Base-by-base conservation (phyloP, 495 filamentous ascomycete genomes). In the Tuber magnatum region DNA sequence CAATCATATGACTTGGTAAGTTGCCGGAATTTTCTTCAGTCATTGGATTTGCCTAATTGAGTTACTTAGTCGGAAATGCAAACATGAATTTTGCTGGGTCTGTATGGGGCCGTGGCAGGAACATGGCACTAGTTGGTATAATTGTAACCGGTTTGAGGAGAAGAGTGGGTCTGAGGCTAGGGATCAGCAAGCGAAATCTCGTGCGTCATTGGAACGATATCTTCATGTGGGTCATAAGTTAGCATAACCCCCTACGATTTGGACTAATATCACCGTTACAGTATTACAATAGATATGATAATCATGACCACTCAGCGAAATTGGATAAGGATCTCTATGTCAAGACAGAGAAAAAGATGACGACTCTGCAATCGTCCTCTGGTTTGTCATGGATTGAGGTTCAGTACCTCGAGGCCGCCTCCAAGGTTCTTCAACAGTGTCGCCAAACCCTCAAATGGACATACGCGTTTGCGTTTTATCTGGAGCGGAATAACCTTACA, bases 81-180 rank as follows among this genome's bases (percentile, higher is more conserved):
- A 95, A 81, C 91, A 98, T 82, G 95, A 99, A 83, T 99, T 99
- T 81, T 99, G 95, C 86, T 99, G 95, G 95, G 97, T 99, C 90
- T 99, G 95, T 83, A 99, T 99, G 95, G 95, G 95, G 1, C 86
- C 97, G 14, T 99, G 95, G 95, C 94, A 93, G 2, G 95, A 99
- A 83, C 95, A 99, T 81, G 95, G 95, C 74, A 98, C 95, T n/a
- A 97, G 93, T 85, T 99, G 95, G 95, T 99, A 99, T 85, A 99
- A 97, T 83, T 99, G 95, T 88, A 99, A 96, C 81, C 87, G 95
- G 9, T 99, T 91, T 82, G 95, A 98, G 82, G 95, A 98, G 84
- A 97, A 93, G 85, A 96, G 92, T 72, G 95, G 96, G 0, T 87
- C 87, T 0, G 95, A 97, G 61, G 95, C 94, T 7, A 88, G 96